A percentile compares a stretch with the other conserved stretches of the same genome.
These are phyloP conservation scores for Bipolaris bicolor DNA, from an alignment of 2,329 filamentous ascomycete genomes.

Conservation along the genomic window DNA sequence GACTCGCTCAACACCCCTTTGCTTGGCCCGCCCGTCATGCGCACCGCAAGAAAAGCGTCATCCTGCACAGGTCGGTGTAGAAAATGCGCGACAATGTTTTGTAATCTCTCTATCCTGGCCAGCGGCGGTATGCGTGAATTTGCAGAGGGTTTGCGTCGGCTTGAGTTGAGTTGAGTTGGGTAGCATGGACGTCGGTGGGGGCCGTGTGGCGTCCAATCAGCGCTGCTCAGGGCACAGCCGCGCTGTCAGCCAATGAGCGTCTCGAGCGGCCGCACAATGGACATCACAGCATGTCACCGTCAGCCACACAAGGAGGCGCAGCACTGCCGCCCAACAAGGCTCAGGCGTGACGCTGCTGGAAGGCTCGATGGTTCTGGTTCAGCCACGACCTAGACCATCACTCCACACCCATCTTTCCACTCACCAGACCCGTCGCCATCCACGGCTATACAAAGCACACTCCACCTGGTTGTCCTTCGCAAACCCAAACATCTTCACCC, in stretches of 20 bases:
- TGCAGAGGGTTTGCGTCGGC: neutral
- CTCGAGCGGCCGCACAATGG: slow-evolving; percentile 7
- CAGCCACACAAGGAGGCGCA: slow-evolving; percentile 27
- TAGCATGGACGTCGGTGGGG: neutral
- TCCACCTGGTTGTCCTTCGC: slow-evolving; percentile 27
- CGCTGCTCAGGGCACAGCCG: slow-evolving; percentile 13
- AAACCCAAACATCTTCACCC: slow-evolving; percentile 22
- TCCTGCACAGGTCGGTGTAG: neutral
- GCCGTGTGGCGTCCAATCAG: slow-evolving; percentile 13
- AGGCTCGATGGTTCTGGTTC: slow-evolving; percentile 17
- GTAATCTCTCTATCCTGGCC: no score
- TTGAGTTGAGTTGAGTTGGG: neutral
- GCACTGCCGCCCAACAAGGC: slow-evolving; percentile 7
- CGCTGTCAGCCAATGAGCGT: slow-evolving; percentile 16
- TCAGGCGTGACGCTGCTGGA: slow-evolving; percentile 25
- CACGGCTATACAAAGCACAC: slow-evolving; percentile 41
- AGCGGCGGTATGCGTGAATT: no score
- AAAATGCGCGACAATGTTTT: neutral
- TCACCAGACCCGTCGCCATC: slow-evolving; percentile 37
- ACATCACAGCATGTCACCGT: slow-evolving; percentile 11
- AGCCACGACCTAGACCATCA: slow-evolving; percentile 30
- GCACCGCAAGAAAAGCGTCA: slow-evolving; percentile 1
- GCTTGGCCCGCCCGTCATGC: neutral
- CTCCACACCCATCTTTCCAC: slow-evolving; percentile 29
- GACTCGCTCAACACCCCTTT: slow-evolving; percentile 3